A percentile compares a stretch with the other conserved stretches of the same genome.
Evolutionary conservation across 345 rosid species (phyloP).

Genomic region (Raphanus raphanistrum): DNA sequence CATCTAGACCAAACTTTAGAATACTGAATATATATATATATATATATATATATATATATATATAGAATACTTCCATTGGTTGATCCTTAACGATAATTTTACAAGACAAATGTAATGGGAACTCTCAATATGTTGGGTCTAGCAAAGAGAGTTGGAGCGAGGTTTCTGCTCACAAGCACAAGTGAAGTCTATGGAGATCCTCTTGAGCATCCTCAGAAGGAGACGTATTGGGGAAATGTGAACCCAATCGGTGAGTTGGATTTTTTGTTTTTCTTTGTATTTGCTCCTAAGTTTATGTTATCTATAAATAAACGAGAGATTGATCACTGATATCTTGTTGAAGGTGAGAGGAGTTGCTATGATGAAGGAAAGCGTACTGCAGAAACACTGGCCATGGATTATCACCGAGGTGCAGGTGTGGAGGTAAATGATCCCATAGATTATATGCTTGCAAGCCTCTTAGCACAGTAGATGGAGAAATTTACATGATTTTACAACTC

Average conservation of each 20-base stretch:
- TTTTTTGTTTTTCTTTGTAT: neutral
- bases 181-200: slow-evolving; percentile 99
- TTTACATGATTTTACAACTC: neutral
- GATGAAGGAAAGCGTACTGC: slow-evolving; percentile 99
- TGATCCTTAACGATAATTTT: slow-evolving; percentile 53
- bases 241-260: slow-evolving; percentile 77
- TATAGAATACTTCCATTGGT: too few species aligned
- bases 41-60: too few species aligned
- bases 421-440: slow-evolving; percentile 56
- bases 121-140: slow-evolving; percentile 97
- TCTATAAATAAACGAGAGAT: neutral
- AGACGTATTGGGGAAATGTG: slow-evolving; percentile 97
- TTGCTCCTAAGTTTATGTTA: neutral
- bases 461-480: neutral
- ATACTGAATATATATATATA: too few species aligned
- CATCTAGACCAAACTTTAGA: too few species aligned
- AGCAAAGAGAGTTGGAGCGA: slow-evolving; percentile 97
- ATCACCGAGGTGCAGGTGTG: slow-evolving; percentile 90
- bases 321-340: slow-evolving; percentile 8
- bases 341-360: slow-evolving; percentile 96
- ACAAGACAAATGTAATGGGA: slow-evolving; percentile 99
- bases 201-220: slow-evolving; percentile 98
- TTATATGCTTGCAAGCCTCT: neutral
- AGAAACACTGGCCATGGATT: slow-evolving; percentile 93
- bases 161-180: slow-evolving; percentile 92